phyloP scores from a whole-genome alignment of 1,139 yeast genomes.

The Kurtzmaniella quercitrusa region DNA sequence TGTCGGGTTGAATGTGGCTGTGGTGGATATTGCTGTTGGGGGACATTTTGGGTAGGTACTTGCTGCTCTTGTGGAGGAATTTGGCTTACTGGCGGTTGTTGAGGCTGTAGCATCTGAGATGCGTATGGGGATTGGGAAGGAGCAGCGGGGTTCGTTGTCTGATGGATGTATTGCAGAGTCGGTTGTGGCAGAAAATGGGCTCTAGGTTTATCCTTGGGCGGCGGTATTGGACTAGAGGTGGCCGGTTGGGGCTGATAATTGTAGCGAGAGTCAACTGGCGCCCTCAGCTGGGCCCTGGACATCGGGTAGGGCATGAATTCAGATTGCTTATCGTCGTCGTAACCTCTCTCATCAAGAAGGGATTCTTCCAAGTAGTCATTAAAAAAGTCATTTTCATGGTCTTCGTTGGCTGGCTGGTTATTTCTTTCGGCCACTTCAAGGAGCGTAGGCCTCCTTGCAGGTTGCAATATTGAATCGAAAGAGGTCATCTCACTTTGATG shows the following conservation, averaged over 20 bases:
- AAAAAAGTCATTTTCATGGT: slow-evolving; percentile 4
- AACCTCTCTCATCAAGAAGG: background rate
- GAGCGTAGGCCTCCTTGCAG: slow-evolving; percentile 5
- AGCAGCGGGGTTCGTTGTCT: background rate
- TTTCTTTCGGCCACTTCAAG: slow-evolving; percentile 7
- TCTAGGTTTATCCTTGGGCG: slow-evolving; percentile 1
- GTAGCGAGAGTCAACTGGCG: background rate
- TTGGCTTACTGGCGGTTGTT: background rate
- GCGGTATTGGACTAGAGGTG: background rate
- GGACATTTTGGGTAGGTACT: background rate
- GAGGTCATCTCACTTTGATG: slow-evolving; percentile 3
- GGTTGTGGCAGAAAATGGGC: slow-evolving; percentile 1
- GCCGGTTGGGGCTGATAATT: background rate
- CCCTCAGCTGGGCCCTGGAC: slow-evolving; percentile 1
- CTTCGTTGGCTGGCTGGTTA: slow-evolving; percentile 2
- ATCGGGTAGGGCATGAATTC: background rate
- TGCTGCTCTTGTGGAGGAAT: background rate
- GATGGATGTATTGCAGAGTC: background rate
- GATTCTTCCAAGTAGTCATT: slow-evolving; percentile 3
- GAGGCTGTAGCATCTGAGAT: background rate
- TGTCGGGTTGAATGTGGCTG: background rate
- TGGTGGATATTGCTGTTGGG: background rate
- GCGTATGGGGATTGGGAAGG: background rate
- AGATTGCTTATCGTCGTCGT: background rate
- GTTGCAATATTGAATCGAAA: slow-evolving; percentile 3